Percentiles rank a stretch among this genome's conserved stretches.
Evolutionary conservation across 768 basidiomycete species (phyloP).

Genomic region (Dentipellis sp.): DNA sequence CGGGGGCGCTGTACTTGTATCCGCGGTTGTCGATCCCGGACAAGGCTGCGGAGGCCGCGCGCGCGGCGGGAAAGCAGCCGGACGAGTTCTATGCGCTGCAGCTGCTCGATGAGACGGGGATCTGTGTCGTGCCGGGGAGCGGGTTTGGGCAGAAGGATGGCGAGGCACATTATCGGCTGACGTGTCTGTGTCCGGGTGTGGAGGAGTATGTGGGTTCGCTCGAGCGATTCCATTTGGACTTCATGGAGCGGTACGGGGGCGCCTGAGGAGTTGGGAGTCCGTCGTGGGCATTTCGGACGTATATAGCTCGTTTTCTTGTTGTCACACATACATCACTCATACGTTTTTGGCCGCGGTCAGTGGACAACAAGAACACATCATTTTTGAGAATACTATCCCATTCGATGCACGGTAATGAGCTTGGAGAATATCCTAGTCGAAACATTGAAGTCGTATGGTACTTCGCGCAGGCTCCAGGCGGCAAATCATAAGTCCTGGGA

Average conservation of each 20-base stretch:
- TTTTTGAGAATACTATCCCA: too few species aligned
- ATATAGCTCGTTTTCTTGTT: not conserved
- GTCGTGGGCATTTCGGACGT: not conserved
- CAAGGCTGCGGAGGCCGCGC: constrained; percentile 67
- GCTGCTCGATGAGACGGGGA: constrained; percentile 82
- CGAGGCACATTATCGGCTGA: constrained; percentile 86
- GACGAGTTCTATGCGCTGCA: constrained; percentile 85
- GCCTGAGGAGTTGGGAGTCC: not conserved
- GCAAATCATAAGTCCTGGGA: too few species aligned
- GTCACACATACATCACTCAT: not conserved
- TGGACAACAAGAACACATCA: too few species aligned
- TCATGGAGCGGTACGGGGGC: constrained; percentile 40
- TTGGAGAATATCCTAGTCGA: too few species aligned
- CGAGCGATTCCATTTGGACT: constrained; percentile 62
- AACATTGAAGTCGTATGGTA: too few species aligned
- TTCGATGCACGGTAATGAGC: too few species aligned
- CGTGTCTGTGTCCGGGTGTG: constrained; percentile 89
- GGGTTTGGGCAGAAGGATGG: constrained; percentile 93
- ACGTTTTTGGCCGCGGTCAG: not conserved
- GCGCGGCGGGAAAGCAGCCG: constrained; percentile 62
- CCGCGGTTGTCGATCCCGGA: constrained; percentile 71
- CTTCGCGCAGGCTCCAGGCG: too few species aligned
- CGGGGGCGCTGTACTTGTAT: constrained; percentile 92
- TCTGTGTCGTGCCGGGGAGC: constrained; percentile 88
- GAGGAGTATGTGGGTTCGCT: constrained; percentile 87